Base-by-base conservation (phyloP, 2,329 filamentous ascomycete species). In the Colletotrichum sojae region DNA sequence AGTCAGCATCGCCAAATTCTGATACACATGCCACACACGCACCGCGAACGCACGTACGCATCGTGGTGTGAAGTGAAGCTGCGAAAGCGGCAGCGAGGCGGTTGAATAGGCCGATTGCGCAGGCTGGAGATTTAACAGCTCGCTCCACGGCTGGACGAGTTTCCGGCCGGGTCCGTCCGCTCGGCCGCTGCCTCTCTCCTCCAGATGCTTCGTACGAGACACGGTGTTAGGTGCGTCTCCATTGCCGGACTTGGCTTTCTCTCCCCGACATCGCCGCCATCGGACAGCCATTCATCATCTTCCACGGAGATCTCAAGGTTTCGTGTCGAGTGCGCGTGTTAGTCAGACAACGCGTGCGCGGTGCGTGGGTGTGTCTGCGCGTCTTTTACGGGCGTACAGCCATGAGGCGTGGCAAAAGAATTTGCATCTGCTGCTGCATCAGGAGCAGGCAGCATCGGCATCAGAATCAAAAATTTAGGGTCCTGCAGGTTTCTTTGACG, bases 191-290 rank as follows among this genome's bases (percentile, higher is more conserved):
- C 22, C 49, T 22, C 22, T 9, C 10, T 6, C 22, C 22, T 15
- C 25, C 20, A 36, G 4, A 15, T 15, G 49, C 49, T 53, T 31
- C 49, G 49, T 53, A 27, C 49, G 49, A 53, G 25, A 53, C 49
- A 13, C 2, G 31, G 8, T 8, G 8, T 3, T 36, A 36, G 9
- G 10, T 8, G 3, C 2, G 31, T 36, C 31, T 31, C 31, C 31
- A 36, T 6, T 8, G 31, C 31, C 45, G 45, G 45, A 48, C 45
- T 18, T 48, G n/a, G 9, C 18, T 10, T 16, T 10, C 16, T 22
- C 45, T 36, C 31, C 31, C 31, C 31, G 31, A 36, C 31, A 36
- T 36, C 31, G 31, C 31, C 31, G 31, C 31, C 31, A 10, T 36
- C 10, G 31, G 31, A 8, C 31, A n/a, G 45, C 16, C 45, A 48